Evolutionary conservation across 805 yeast genomes (phyloP).

Genomic region (Starmerella bombicola): DNA sequence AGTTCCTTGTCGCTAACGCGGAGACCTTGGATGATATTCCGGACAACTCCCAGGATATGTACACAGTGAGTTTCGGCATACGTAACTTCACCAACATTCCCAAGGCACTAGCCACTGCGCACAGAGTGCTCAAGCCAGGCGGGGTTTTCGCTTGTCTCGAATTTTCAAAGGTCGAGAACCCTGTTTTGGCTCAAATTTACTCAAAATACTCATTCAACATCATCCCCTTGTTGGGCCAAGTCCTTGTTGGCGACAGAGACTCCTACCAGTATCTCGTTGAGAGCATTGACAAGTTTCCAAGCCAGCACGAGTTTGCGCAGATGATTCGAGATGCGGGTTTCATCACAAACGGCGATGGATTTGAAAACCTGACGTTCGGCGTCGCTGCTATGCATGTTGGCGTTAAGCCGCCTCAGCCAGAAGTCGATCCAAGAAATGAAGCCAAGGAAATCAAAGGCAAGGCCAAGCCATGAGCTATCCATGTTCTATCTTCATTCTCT

Average conservation of each 20-base stretch:
- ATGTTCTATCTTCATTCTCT: no score
- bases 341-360: conserved; percentile 78
- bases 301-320: conserved; percentile 75
- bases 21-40: conserved; percentile 73
- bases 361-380: conserved; percentile 88
- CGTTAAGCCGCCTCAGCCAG: conserved; percentile 62
- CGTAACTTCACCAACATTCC: conserved; percentile 92
- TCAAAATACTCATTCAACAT: conserved; percentile 79
- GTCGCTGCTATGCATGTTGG: conserved; percentile 94
- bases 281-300: conserved; percentile 81
- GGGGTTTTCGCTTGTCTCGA: conserved; percentile 95
- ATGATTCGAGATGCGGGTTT: conserved; percentile 96
- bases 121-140: conserved; percentile 91
- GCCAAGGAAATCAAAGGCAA: no score
- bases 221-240: conserved; percentile 89
- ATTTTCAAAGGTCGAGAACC: conserved; percentile 81
- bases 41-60: conserved; percentile 81
- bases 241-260: conserved; percentile 88
- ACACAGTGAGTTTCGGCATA: conserved; percentile 94
- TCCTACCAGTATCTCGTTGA: conserved; percentile 94
- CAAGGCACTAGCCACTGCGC: conserved; percentile 88
- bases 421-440: no score
- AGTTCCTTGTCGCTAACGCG: conserved; percentile 83
- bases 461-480: no score
- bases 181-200: conserved; percentile 59